A percentile compares a stretch with the other conserved stretches of the same genome.
Conservation (phyloP, 257 asterid genomes). For the Solanum commersonii region DNA sequence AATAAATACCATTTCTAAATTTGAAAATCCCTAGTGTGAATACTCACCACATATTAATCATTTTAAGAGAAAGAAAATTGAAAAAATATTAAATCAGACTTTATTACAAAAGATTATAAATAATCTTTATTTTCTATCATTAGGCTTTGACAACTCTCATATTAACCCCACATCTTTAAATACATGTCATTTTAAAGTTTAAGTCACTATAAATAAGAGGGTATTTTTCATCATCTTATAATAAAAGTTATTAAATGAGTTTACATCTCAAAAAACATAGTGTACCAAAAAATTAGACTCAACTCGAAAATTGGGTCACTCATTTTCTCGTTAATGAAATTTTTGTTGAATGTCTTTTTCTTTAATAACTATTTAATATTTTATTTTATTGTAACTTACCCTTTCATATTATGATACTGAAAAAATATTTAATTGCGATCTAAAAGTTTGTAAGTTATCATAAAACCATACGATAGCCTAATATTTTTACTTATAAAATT, state of each 20-base stretch:
- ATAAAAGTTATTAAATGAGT: not conserved
- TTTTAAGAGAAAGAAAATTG: not conserved
- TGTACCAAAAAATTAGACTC: not conserved
- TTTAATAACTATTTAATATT: too few relatives aligned
- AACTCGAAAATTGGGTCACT: too few relatives aligned
- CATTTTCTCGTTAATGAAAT: not conserved
- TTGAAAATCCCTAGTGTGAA: not conserved
- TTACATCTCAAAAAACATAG: not conserved
- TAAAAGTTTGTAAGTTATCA: too few relatives aligned
- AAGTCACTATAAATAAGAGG: not conserved
- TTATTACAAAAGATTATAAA: not conserved
- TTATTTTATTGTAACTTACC: not conserved
- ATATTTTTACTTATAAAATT: too few relatives aligned
- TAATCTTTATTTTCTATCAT: not conserved
- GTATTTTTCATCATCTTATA: not conserved
- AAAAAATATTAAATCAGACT: not conserved
- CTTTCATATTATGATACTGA: not conserved
- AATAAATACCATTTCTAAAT: not conserved
- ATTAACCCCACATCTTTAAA: not conserved
- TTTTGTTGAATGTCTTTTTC: not conserved
- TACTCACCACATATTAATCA: not conserved
- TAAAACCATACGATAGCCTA: too few relatives aligned
- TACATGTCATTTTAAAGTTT: not conserved
- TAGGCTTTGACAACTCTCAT: not conserved
- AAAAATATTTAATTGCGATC: too few relatives aligned